A percentile compares a stretch with the other conserved stretches of the same genome.
phyloP scores from a whole-genome alignment of 1,139 yeast genomes.

The Kodamaea fungicola region DNA sequence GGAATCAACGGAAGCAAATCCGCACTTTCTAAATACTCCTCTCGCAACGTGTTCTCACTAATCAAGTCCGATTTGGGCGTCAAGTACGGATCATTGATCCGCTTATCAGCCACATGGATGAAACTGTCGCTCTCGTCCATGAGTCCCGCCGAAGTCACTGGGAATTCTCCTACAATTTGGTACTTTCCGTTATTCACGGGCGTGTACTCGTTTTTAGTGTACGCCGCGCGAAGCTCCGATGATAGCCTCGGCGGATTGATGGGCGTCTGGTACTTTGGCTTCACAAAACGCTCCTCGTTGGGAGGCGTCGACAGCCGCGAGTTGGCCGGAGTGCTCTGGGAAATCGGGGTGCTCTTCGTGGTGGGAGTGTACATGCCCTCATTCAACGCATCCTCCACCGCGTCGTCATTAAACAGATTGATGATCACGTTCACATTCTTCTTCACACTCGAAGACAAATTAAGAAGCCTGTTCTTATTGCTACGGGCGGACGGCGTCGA shows the following conservation, averaged over 20 bases:
- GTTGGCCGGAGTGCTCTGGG: conserved; percentile 24
- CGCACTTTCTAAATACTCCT: conserved; percentile 10
- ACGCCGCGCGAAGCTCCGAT: conserved; percentile 14
- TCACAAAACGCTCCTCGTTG: conserved; percentile 35
- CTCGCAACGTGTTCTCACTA: conserved; percentile 3
- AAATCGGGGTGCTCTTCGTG: conserved; percentile 17
- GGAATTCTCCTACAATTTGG: conserved; percentile 33
- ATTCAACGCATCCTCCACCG: conserved; percentile 8
- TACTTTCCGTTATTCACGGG: conserved; percentile 17
- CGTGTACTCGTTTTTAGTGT: conserved; percentile 14
- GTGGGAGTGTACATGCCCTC: conserved; percentile 7
- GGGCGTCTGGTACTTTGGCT: conserved; percentile 14
- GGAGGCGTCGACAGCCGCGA: conserved; percentile 22
- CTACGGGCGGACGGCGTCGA: conserved; percentile 18
- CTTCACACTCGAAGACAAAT: conserved; percentile 17
- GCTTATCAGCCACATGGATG: conserved; percentile 39
- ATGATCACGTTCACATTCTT: conserved; percentile 12
- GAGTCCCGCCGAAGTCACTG: conserved; percentile 34
- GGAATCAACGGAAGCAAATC: conserved; percentile 12
- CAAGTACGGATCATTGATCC: conserved; percentile 39
- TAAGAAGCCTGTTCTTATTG: conserved; percentile 13
- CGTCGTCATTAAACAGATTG: conserved; percentile 9
- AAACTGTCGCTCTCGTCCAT: conserved; percentile 33
- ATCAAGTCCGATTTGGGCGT: conserved; percentile 7
- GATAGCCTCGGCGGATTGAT: conserved; percentile 8